Evolutionary conservation across 352 stramenopile species (phyloP), one percentile per base, ranked within the genome.

Genomic region (Achlya hypogyna): DNA sequence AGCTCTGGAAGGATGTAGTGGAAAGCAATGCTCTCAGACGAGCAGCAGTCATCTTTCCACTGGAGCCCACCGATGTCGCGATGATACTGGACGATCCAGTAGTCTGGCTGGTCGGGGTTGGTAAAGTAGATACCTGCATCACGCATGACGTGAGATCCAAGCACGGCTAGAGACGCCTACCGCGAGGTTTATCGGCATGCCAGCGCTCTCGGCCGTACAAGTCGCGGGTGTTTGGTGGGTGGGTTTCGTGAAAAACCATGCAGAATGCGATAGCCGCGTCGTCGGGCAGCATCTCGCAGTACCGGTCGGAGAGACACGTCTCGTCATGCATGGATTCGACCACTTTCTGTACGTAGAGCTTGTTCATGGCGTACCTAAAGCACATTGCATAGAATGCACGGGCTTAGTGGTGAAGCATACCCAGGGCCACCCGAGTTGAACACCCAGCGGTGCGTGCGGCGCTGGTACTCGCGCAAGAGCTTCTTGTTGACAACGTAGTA

Each of bases 191-290:
- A 67, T 88, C 81, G 0, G 79, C 71, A 63, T 90, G 84, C 84
- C 84, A 93, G 10, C 84, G 80, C 63, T 93, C 84, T 12, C 82
- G 76, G 14, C 82, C 79, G 38, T 70, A 63, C 14, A 78, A 53
- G 51, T 93, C 84, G 8, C 84, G 76, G 34, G 84, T 89, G 63
- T 91, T 83, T 77, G 78, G 87, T 2, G 84, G 82, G 25, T 78
- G 88, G 6, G 88, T 74, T 60, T 79, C 69, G 69, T 89, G 69
- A 79, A 80, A 93, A 76, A 88, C 89, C 80, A 93, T 89, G 43
- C 84, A 93, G 65, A 89, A 93, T 65, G 84, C 89, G 59, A 93
- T 88, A 51, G 80, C 81, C 28, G 77, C 77, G 54, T 93, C 84
- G 53, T 93, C 82, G 4, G 84, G 82, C 38, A 93, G 74, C 81